phyloP scores from a whole-genome alignment of 2,329 filamentous ascomycete species.

The Domatiomyces globalis region DNA sequence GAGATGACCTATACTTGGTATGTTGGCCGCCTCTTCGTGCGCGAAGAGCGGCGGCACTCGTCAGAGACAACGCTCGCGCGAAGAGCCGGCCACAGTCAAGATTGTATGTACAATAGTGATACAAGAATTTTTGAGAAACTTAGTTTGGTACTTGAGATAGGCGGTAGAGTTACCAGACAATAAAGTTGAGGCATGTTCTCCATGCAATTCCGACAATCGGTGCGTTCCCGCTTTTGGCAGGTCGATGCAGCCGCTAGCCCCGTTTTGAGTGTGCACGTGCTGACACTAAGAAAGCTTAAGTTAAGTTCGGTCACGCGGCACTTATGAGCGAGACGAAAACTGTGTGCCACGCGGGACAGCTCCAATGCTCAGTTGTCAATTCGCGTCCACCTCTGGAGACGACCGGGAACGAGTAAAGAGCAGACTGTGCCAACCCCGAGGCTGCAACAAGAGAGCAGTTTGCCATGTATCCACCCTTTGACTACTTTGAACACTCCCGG shows the following conservation, averaged over 20 bases:
- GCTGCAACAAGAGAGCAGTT: neutral
- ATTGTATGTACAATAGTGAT: neutral
- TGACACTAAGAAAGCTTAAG: neutral
- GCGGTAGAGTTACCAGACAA: no score
- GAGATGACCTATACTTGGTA: neutral
- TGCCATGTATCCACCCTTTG: conserved; percentile 40
- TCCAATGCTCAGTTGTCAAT: neutral
- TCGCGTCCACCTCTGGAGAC: neutral
- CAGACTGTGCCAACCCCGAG: neutral
- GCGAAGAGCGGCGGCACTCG: neutral
- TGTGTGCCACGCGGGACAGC: neutral
- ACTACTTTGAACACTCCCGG: conserved; percentile 56
- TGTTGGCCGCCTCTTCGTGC: neutral
- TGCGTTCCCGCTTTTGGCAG: neutral
- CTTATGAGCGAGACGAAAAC: no score
- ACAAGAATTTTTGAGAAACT: no score
- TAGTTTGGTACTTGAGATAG: no score
- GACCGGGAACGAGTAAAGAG: neutral
- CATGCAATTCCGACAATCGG: no score
- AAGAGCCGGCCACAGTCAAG: neutral
- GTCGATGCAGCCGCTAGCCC: neutral
- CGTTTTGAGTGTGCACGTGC: neutral
- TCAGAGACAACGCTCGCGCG: no score
- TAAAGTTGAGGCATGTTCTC: no score
- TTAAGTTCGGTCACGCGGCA: neutral